Evolutionary conservation across 441 rosid genomes (phyloP).

Genomic region (Dalechampia spathulata): DNA sequence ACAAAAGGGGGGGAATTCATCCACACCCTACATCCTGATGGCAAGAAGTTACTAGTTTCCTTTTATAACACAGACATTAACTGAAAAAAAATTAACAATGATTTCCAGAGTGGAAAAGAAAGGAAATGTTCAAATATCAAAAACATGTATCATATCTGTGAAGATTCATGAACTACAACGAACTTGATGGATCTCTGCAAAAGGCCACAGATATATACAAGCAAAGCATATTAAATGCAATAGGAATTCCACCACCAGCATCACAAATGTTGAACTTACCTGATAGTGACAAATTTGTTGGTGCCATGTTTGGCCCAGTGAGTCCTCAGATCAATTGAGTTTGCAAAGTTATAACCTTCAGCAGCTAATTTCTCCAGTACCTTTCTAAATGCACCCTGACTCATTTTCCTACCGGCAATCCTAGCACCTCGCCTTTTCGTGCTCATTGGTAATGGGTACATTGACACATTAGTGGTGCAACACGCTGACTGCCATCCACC

Average conservation of each 20-base stretch:
- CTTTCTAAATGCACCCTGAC: constrained; percentile 93
- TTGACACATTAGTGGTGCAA: constrained; percentile 80
- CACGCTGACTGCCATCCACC: constrained; percentile 99
- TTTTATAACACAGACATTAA: constrained; percentile 26
- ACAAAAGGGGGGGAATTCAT: constrained; percentile 21
- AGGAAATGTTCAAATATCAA: constrained; percentile 20
- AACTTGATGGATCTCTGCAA: constrained; percentile 34
- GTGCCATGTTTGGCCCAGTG: constrained; percentile 99
- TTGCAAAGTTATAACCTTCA: constrained; percentile 62
- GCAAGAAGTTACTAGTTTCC: constrained; percentile 21
- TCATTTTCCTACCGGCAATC: constrained; percentile 96
- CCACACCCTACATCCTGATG: constrained; percentile 30
- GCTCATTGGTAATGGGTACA: constrained; percentile 90
- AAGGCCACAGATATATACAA: constrained; percentile 37
- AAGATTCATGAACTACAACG: constrained; percentile 34
- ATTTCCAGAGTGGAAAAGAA: constrained; percentile 9
- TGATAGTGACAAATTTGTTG: constrained; percentile 97
- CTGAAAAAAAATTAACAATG: constrained; percentile 22
- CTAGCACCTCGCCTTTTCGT: constrained; percentile 85
- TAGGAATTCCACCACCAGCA: constrained; percentile 15
- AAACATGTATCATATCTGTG: constrained; percentile 29
- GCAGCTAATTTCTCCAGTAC: constrained; percentile 74
- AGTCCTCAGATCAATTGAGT: constrained; percentile 80
- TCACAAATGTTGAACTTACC: constrained; percentile 39
- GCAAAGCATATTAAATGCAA: constrained; percentile 31